Base-by-base conservation (phyloP, 1,284 basidiomycete genomes). In the Vanrija pseudolonga region DNA sequence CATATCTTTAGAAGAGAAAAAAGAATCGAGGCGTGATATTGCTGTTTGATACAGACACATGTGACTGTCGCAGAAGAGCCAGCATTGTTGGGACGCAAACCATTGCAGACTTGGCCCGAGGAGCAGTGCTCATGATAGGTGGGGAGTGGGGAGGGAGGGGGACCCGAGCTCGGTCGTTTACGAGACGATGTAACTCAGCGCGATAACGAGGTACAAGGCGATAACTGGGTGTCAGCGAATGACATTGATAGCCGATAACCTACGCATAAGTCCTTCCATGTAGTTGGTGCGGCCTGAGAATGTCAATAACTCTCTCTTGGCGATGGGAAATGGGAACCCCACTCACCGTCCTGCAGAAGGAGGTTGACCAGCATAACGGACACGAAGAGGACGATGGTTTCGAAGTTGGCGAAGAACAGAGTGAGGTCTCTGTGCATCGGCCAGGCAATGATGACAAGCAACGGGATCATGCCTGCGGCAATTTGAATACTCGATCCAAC, bases 401-500 rank as follows among this genome's bases (percentile, higher is more conserved):
- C 75, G 22, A 72, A 72, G 55, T 69, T 68, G 37, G 66, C 83
- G 65, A 92, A 92, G 81, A 86, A 89, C 22, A 94, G 79, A 0
- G 89, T 93, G 42, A 96, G 78, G 56, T 89, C 82, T 69, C 90
- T 87, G 50, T 82, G n/a, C 47, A 89, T 81, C 15, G 82, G 81
- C 89, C 88, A 91, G 19, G 88, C 89, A 57, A 91, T 78, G 58
- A 91, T 83, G 48, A 93, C 89, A 50, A 94, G 79, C 24, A 92
- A 77, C 2, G 90, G 90, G 20, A 94, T 82, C 52, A 93, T 89
- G 61, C 93, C 90, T 2, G 88, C 81, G 0, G 90, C 87, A 64
- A 94, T 92, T 87, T 93, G 90, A 60, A 97, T 95, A 6, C 87
- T 89, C 59, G 86, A 89, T 14, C 93, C 93, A 51, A 97, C 87